These are phyloP conservation scores for Carex cristatella DNA, from an alignment of 176 grass and related monocot genomes.

Conservation along the genomic window DNA sequence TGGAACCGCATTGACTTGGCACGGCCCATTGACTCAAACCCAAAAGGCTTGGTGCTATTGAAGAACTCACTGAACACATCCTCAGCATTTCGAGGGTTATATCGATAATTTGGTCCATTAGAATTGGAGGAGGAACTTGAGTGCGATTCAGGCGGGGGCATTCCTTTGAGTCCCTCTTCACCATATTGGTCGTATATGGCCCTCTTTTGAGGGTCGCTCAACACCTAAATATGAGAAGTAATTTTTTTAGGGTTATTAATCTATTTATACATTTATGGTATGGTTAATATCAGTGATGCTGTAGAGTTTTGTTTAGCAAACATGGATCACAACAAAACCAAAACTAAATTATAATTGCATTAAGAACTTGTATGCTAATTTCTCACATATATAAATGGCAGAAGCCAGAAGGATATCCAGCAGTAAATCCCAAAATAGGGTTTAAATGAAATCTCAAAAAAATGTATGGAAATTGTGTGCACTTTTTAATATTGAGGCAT, in stretches of 20 bases:
- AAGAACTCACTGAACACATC: conserved; percentile 95
- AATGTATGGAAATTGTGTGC: background rate
- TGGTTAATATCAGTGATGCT: background rate
- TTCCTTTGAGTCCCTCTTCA: conserved; percentile 59
- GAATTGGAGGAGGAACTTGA: conserved; percentile 38
- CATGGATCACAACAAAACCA: background rate
- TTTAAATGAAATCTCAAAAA: background rate
- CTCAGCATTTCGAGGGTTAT: conserved; percentile 84
- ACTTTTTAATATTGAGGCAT: background rate
- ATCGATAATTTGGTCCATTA: conserved; percentile 34
- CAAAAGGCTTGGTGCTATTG: conserved; percentile 68
- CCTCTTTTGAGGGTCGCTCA: conserved; percentile 81
- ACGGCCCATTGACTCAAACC: conserved; percentile 59
- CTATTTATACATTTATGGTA: background rate
- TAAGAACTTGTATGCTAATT: background rate
- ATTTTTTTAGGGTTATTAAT: background rate
- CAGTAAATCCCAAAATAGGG: background rate
- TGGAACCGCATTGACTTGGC: conserved; percentile 87
- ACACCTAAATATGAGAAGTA: conserved; percentile 46
- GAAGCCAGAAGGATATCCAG: background rate
- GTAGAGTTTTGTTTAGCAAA: background rate
- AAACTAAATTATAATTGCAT: background rate
- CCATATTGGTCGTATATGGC: conserved; percentile 77
- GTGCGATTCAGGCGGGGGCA: conserved; percentile 49
- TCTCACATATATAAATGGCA: background rate